phyloP scores from a whole-genome alignment of 495 filamentous ascomycete genomes.

The Hamigera avellanea region DNA sequence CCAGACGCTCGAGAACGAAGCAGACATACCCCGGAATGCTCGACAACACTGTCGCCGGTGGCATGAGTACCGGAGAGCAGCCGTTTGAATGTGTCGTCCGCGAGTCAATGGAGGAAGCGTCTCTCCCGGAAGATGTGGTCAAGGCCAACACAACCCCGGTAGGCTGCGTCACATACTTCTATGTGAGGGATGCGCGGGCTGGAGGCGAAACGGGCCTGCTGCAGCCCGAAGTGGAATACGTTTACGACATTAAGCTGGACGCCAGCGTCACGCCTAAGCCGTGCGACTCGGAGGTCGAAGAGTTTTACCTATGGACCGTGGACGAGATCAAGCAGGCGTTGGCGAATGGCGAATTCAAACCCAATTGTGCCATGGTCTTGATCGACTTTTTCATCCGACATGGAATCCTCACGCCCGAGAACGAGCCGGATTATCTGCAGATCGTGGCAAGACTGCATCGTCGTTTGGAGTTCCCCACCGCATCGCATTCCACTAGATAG shows the following conservation, averaged over 20 bases:
- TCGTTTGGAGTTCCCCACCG: conserved; percentile 67
- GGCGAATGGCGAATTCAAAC: conserved; percentile 71
- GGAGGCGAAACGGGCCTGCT: conserved; percentile 81
- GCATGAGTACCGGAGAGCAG: conserved; percentile 66
- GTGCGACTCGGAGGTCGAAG: conserved; percentile 78
- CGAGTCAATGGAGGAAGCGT: conserved; percentile 83
- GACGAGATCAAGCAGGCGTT: conserved; percentile 63
- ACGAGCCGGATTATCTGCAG: conserved; percentile 71
- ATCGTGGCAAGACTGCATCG: conserved; percentile 69
- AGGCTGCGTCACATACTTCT: conserved; percentile 77
- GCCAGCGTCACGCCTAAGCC: conserved; percentile 57
- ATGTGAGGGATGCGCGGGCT: conserved; percentile 62
- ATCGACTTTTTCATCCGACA: conserved; percentile 88
- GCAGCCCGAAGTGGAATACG: conserved; percentile 85
- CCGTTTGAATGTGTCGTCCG: conserved; percentile 72
- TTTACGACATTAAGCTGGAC: conserved; percentile 79
- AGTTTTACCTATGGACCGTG: conserved; percentile 66
- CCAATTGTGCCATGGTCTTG: conserved; percentile 77
- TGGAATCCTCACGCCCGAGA: conserved; percentile 68
- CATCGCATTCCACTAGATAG: conserved; percentile 18
- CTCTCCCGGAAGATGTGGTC: conserved; percentile 61
- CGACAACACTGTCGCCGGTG: conserved; percentile 91
- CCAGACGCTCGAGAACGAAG: conserved; percentile 62
- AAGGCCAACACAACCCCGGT: conserved; percentile 39
- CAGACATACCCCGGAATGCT: conserved; percentile 78